Base-by-base conservation (phyloP, 306 rosid species). In the Lotus japonicus region DNA sequence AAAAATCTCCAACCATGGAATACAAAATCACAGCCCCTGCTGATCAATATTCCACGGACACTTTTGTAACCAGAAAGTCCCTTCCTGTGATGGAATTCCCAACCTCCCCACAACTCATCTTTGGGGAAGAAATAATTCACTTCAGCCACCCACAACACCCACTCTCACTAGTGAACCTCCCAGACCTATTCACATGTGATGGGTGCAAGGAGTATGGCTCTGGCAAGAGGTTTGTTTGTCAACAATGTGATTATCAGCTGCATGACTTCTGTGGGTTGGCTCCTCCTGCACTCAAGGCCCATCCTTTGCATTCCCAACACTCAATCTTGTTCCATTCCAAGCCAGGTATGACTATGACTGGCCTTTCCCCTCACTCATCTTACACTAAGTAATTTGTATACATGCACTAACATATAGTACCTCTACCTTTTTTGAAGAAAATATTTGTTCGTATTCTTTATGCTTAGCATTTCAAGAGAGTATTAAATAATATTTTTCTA, bases 201-300 rank as follows among this genome's bases (percentile, higher is more conserved):
- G 97, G 94, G 1, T 94, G 98, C 70, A 88, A 81, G 53, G 98
- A 94, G 57, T 38, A 59, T 70, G 98, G 98, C 0, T 85, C 96
- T 1, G 97, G 98, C 9, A 86, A 83, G 76, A 83, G 97, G 70
- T 90, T 82, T 60, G 74, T 46, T 16, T 94, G 98, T 64, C 91
- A 65, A 35, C 82, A 70, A 59, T 94, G 98, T 59, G 75, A 90
- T 36, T 90, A 80, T 77, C 96, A 90, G 74, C 80, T 94, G 0
- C 98, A 94, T 68, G 86, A 84, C 14, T 94, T 94, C 74, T 94
- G 97, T 68, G 94, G 95, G 45, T 71, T 83, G 41, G 89, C 97
- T 77, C 92, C 96, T 55, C 74, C 92, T 2, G 77, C 80, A 3
- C 85, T 90, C 54, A 85, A 82, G 72, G 80, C 79, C n/a, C 97